These are phyloP conservation scores for Paecilomyces variotii DNA, from an alignment of 2,329 filamentous ascomycete genomes.

Conservation along the genomic window DNA sequence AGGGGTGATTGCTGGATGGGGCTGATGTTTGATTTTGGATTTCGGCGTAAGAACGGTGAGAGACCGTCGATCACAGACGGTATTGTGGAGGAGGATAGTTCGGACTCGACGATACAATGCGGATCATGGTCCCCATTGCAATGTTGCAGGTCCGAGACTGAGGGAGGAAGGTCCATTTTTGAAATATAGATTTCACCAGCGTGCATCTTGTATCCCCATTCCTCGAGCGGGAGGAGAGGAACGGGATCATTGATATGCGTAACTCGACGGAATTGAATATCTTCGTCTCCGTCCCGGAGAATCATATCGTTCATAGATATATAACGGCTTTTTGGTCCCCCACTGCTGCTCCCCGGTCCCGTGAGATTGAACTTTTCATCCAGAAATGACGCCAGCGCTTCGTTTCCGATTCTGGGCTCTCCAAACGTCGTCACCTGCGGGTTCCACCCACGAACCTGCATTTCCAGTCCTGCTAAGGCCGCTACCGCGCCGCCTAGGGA, in stretches of 20 bases:
- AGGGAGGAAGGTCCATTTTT: slow-evolving; percentile 61
- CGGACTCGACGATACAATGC: slow-evolving; percentile 60
- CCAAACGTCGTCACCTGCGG: slow-evolving; percentile 84
- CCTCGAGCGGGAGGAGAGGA: slow-evolving; percentile 71
- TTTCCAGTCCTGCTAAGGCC: slow-evolving; percentile 74
- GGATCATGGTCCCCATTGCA: slow-evolving; percentile 67
- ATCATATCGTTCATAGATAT: background rate
- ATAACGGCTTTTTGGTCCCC: background rate
- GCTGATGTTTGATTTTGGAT: background rate
- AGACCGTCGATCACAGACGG: background rate
- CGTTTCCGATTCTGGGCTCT: slow-evolving; percentile 62
- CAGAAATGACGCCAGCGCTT: slow-evolving; percentile 45
- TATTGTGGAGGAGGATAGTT: slow-evolving; percentile 12
- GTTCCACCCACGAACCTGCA: slow-evolving; percentile 66
- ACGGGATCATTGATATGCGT: slow-evolving; percentile 85
- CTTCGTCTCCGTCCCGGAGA: slow-evolving; percentile 1
- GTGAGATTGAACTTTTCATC: slow-evolving; percentile 42
- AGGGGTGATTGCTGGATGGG: background rate
- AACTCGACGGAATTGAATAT: slow-evolving; percentile 59
- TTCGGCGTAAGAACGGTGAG: background rate
- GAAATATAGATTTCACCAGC: slow-evolving; percentile 81
- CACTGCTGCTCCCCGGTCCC: background rate
- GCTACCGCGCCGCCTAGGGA: slow-evolving; percentile 90
- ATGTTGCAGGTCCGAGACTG: slow-evolving; percentile 56
- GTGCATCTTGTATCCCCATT: slow-evolving; percentile 85